Conservation (phyloP, 2,329 filamentous ascomycete species). For the Graphilbum ipis-grandicollis region DNA sequence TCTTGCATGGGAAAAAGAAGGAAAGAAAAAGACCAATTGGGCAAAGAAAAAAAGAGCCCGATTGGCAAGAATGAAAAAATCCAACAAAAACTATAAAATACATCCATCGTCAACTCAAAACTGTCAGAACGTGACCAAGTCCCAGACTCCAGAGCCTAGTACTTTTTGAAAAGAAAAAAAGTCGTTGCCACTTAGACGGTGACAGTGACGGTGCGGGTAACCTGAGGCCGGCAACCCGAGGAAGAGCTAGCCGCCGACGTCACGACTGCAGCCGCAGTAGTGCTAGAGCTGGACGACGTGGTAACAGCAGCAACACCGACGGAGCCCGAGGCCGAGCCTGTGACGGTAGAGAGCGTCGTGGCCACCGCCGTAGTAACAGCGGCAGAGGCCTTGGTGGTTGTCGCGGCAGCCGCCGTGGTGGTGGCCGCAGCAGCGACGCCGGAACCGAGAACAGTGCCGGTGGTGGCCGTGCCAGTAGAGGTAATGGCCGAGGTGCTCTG, state of each 20-base stretch:
- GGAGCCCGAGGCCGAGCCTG: neutral
- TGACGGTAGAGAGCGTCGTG: too few species aligned
- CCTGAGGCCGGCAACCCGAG: neutral
- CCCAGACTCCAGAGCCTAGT: too few species aligned
- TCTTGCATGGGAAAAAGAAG: too few species aligned
- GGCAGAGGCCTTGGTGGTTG: neutral
- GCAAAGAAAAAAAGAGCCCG: too few species aligned
- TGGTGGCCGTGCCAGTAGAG: conserved; percentile 1
- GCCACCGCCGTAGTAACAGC: neutral
- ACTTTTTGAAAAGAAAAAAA: conserved; percentile 34
- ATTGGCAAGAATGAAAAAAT: too few species aligned
- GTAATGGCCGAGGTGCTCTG: conserved; percentile 11
- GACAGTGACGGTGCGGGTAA: neutral
- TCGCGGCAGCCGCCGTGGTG: neutral
- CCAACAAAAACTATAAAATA: too few species aligned
- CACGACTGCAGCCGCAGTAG: neutral
- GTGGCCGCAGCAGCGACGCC: neutral
- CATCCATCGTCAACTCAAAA: too few species aligned
- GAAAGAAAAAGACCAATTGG: too few species aligned
- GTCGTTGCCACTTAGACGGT: conserved; percentile 26
- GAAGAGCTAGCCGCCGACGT: neutral
- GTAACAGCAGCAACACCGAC: neutral
- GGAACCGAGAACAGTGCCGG: neutral
- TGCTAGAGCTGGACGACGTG: neutral
- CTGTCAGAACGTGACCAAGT: too few species aligned